Percentiles rank a stretch among this genome's conserved stretches.
Evolutionary conservation across 805 yeast genomes (phyloP).

Genomic region (Candida incommunis): DNA sequence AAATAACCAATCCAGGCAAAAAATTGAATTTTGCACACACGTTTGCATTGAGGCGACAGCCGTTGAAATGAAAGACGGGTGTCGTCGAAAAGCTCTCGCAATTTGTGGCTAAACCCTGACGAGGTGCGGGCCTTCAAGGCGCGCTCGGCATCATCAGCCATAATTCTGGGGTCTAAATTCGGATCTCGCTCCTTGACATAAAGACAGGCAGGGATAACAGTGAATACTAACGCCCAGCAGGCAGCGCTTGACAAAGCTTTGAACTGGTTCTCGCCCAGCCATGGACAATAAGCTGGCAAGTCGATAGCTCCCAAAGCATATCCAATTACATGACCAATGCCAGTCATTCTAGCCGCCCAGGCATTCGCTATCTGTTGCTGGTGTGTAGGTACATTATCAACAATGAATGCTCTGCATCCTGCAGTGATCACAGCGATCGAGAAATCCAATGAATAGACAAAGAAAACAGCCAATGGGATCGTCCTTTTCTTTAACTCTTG

Average conservation of each 20-base stretch:
- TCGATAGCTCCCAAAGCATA: slow-evolving; percentile 38
- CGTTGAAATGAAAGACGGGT: slow-evolving; percentile 7
- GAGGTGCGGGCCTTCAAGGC: background rate
- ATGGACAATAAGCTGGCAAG: slow-evolving; percentile 25
- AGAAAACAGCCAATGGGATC: slow-evolving; percentile 34
- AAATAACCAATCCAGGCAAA: slow-evolving; percentile 61
- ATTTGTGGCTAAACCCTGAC: slow-evolving; percentile 22
- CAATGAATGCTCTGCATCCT: slow-evolving; percentile 44
- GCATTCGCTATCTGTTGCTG: slow-evolving; percentile 50
- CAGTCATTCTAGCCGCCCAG: slow-evolving; percentile 54
- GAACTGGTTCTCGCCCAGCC: slow-evolving; percentile 36
- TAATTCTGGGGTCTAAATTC: slow-evolving; percentile 23
- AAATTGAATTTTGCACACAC: slow-evolving; percentile 42
- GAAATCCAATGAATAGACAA: slow-evolving; percentile 41
- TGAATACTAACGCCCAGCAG: slow-evolving; percentile 25
- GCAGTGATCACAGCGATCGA: slow-evolving; percentile 48
- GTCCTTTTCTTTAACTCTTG: slow-evolving; percentile 21
- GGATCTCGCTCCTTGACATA: slow-evolving; percentile 38
- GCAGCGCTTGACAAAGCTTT: slow-evolving; percentile 34
- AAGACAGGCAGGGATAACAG: slow-evolving; percentile 28
- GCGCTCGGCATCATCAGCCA: background rate
- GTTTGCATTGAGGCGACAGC: slow-evolving; percentile 36
- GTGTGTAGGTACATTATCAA: slow-evolving; percentile 41
- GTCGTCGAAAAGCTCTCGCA: slow-evolving; percentile 10
- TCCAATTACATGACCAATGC: slow-evolving; percentile 44